Conservation (phyloP, 805 yeast species). For the Spencermartinsiella europaea region DNA sequence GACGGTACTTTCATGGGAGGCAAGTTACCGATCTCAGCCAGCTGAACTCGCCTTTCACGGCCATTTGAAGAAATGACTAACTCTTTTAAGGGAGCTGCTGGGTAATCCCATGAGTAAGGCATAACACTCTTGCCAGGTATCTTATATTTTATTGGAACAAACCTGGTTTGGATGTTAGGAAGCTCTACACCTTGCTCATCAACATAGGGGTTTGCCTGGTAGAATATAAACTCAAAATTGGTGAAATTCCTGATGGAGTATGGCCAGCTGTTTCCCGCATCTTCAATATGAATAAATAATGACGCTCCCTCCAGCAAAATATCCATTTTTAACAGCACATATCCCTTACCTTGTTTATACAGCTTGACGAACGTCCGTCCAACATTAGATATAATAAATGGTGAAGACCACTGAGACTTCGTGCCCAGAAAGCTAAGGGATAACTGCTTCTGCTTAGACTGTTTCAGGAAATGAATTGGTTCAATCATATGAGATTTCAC, state of each 20-base stretch:
- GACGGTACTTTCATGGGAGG: slow-evolving; percentile 74
- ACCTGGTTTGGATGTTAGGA: slow-evolving; percentile 46
- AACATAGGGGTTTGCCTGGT: slow-evolving; percentile 72
- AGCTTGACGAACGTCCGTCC: slow-evolving; percentile 78
- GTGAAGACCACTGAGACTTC: slow-evolving; percentile 74
- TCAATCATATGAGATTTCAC: slow-evolving; percentile 22
- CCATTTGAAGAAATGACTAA: slow-evolving; percentile 67
- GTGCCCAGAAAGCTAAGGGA: slow-evolving; percentile 53
- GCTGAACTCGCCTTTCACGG: slow-evolving; percentile 69
- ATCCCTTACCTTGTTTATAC: slow-evolving; percentile 52
- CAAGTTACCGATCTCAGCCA: slow-evolving; percentile 89
- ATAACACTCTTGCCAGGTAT: slow-evolving; percentile 88
- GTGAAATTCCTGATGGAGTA: slow-evolving; percentile 86
- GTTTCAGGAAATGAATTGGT: slow-evolving; percentile 50
- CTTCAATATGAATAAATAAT: slow-evolving; percentile 65
- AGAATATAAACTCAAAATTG: slow-evolving; percentile 77
- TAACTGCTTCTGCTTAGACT: slow-evolving; percentile 52
- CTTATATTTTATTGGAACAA: slow-evolving; percentile 72
- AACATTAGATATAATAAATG: slow-evolving; percentile 76
- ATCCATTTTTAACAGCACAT: slow-evolving; percentile 61
- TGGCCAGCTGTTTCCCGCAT: slow-evolving; percentile 85
- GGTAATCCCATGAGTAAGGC: slow-evolving; percentile 99
- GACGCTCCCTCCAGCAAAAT: slow-evolving; percentile 77
- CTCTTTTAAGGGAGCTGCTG: slow-evolving; percentile 83
- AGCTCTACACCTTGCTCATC: slow-evolving; percentile 60